Evolutionary conservation across 306 rosid genomes (phyloP), one percentile per base, ranked within the genome.

Genomic region (Adenanthera pavonina): DNA sequence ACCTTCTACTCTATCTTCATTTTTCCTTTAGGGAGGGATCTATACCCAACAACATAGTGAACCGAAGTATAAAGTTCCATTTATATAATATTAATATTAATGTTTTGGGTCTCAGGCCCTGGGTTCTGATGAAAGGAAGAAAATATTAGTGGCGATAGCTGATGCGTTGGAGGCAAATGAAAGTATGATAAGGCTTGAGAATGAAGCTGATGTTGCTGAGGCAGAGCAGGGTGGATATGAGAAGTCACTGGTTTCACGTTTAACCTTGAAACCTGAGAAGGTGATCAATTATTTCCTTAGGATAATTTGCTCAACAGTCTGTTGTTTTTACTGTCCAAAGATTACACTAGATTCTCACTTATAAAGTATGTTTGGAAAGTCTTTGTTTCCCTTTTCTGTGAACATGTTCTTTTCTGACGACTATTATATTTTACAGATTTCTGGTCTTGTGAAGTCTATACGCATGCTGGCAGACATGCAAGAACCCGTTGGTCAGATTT

Each of bases 381-480:
- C 67, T 34, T 25, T 59, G 1, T 25, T 8, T 8, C 65, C 64
- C 65, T 70, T 75, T 5, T 35, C 8, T 72, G 12, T 74, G 46
- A 52, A n/a, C 6, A 36, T 77, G 14, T 20, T 78, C 20, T 70
- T 75, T 5, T 67, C 35, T 84, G 56, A 84, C 49, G 7, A 44
- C 33, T 38, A 14, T 78, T 61, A 53, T 75, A 33, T 71, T 77
- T 65, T 70, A 59, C 90, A 95, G 99, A 89, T 93, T 71, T 57
- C 84, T 40, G 51, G 88, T 66, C 97, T 92, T 71, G 97, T 89
- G 54, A 90, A 75, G 74, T 89, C 99, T 20, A 51, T 95, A 57
- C 97, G 97, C 47, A 87, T 84, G 77, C 87, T 95, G 76, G 97
- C 97, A 3, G 87, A 92, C 78, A 91, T 93, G 97, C 89, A 90